Conservation (phyloP, 257 asterid species). For the Solanum neorickii region DNA sequence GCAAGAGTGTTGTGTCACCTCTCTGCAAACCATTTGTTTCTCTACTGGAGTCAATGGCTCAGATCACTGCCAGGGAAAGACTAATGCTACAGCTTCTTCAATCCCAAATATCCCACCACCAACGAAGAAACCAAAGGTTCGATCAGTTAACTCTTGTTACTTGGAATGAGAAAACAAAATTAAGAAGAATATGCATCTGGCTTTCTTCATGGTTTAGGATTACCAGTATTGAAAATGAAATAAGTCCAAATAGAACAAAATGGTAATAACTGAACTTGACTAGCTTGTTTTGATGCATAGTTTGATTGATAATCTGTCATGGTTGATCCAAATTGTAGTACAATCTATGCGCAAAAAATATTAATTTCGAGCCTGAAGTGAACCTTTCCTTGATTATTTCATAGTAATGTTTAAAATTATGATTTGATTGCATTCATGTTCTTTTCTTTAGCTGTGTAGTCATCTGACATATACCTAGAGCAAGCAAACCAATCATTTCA, state of each 20-base stretch:
- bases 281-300: neutral
- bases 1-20: constrained; percentile 66
- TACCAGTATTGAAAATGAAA: neutral
- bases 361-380: neutral
- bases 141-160: neutral
- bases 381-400: neutral
- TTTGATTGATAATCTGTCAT: neutral
- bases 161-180: neutral
- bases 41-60: neutral
- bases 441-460: neutral
- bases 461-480: neutral
- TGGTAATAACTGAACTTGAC: neutral
- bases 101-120: neutral
- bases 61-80: neutral
- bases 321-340: neutral
- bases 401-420: neutral
- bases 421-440: neutral
- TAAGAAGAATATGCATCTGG: neutral
- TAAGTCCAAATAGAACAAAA: neutral
- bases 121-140: neutral
- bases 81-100: neutral
- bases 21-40: constrained; percentile 24
- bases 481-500: neutral
- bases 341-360: neutral
- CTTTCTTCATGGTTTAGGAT: neutral